These are phyloP conservation scores for Neurospora sp. DNA, from an alignment of 2,329 filamentous ascomycete species.

Conservation along the genomic window DNA sequence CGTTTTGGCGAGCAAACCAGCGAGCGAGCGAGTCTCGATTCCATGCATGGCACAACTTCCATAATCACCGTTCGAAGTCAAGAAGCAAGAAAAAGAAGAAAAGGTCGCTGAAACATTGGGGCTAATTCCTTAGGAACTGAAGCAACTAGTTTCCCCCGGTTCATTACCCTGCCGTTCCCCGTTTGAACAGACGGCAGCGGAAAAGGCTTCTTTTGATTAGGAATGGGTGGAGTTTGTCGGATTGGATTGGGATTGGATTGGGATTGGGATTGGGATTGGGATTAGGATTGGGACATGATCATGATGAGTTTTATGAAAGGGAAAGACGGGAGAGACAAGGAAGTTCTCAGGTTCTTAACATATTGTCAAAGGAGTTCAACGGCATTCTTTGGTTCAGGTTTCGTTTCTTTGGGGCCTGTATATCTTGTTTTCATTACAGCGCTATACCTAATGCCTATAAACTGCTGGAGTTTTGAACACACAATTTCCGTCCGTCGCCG, in stretches of 20 bases:
- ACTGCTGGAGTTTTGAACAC: not conserved
- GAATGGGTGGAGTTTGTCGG: not conserved
- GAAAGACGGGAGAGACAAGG: not conserved
- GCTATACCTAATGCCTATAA: not conserved
- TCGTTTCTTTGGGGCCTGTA: not conserved
- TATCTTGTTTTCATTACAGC: not conserved
- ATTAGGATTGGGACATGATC: not conserved
- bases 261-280: not conserved
- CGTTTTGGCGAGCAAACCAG: not conserved
- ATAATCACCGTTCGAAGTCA: not conserved
- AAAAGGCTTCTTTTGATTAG: not conserved
- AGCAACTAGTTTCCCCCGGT: slow-evolving; percentile 15
- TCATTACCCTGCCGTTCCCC: not conserved
- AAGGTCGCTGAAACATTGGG: slow-evolving; percentile 10
- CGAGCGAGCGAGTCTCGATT: not conserved
- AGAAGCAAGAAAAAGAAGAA: not conserved
- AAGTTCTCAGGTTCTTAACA: not conserved
- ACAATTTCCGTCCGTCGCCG: not conserved
- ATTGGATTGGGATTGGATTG: not conserved
- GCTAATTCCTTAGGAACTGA: slow-evolving; percentile 24
- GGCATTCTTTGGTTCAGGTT: not conserved
- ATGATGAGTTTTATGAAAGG: not conserved
- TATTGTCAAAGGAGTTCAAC: not conserved
- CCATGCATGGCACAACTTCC: not conserved
- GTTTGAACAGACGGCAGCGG: not conserved